Base-by-base conservation (phyloP, 768 basidiomycete genomes). In the Pleurotus pulmonarius region DNA sequence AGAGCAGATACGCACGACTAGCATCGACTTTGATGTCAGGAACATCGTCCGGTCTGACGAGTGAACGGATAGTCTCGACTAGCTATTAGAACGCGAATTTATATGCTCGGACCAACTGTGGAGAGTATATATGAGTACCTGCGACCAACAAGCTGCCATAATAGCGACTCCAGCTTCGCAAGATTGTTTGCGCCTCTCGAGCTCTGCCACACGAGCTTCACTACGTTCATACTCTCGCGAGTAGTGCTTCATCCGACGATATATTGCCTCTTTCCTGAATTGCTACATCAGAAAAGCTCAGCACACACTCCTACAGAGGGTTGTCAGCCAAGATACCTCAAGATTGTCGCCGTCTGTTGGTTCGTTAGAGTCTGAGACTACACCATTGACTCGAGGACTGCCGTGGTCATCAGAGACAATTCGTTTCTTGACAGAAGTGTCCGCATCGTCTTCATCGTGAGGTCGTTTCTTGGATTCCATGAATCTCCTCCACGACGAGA, bases 251-350 rank as follows among this genome's bases (percentile, higher is more conserved):
- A 94, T 92, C 57, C 89, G 78, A 40, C 92, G 80, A 69, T 84
- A 93, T 49, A 94, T 85, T 43, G 92, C 92, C 63, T 91, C 90
- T 69, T 94, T 93, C 59, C 88, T 83, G 69, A 91, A 93, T n/a
- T 81, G 74, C 91, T 93, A 61, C 22, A 61, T 57, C 45, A 55
- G 34, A 63, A 55, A 34, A 11, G 9, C 29, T 34, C 29, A 34
- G 29, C 29, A 9, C 29, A 11, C 9, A 34, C 29, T 34, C 29
- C 29, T 34, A 8, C 11, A 9, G 7, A 34, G 9, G 29, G 29
- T 38, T 26, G 24, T 41, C 29, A 61, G 58, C 49, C 57, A 26
- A 57, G 59, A 69, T 74, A 86, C 88, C 85, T 90, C 88, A 62
- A 90, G 76, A 66, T 80, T 81, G 70, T 81, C 79, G 60, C 70